A percentile compares a stretch with the other conserved stretches of the same genome.
Conservation (phyloP, 1,284 basidiomycete species). For the Pseudozyma flocculosa region DNA sequence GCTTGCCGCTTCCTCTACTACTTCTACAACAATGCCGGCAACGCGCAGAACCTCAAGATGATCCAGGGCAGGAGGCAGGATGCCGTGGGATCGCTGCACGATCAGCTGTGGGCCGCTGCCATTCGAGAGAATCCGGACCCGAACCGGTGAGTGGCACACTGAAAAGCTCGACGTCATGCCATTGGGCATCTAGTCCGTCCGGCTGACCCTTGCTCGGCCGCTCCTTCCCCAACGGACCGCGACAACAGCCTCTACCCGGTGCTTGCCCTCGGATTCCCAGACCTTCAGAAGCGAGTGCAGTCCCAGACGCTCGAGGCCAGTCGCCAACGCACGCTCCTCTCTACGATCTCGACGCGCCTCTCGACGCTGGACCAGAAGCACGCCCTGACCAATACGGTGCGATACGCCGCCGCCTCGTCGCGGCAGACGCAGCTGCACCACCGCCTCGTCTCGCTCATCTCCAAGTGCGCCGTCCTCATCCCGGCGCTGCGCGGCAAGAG, state of each 20-base stretch:
- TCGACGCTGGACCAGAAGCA: slow-evolving; percentile 45
- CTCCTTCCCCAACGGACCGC: too few species aligned
- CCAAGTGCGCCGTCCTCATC: slow-evolving; percentile 39
- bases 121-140: slow-evolving; percentile 53
- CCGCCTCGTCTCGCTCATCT: slow-evolving; percentile 35
- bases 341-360: slow-evolving; percentile 23
- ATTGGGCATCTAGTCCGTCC: too few species aligned
- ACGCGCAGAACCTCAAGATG: slow-evolving; percentile 33
- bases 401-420: slow-evolving; percentile 36
- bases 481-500: slow-evolving; percentile 44
- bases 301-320: slow-evolving; percentile 41
- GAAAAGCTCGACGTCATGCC: too few species aligned
- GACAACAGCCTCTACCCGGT: slow-evolving; percentile 49
- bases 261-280: slow-evolving; percentile 52
- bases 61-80: slow-evolving; percentile 44
- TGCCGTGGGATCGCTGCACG: slow-evolving; percentile 51
- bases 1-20: slow-evolving; percentile 51
- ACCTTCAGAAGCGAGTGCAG: slow-evolving; percentile 46
- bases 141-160: slow-evolving; percentile 12
- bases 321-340: slow-evolving; percentile 36
- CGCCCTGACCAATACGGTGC: slow-evolving; percentile 40
- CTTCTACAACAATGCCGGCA: slow-evolving; percentile 50
- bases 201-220: too few species aligned
- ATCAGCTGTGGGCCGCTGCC: slow-evolving; percentile 49
- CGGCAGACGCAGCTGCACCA: slow-evolving; percentile 50